Base-by-base conservation (phyloP, 2,329 filamentous ascomycete species). In the Metarhizium sp. region DNA sequence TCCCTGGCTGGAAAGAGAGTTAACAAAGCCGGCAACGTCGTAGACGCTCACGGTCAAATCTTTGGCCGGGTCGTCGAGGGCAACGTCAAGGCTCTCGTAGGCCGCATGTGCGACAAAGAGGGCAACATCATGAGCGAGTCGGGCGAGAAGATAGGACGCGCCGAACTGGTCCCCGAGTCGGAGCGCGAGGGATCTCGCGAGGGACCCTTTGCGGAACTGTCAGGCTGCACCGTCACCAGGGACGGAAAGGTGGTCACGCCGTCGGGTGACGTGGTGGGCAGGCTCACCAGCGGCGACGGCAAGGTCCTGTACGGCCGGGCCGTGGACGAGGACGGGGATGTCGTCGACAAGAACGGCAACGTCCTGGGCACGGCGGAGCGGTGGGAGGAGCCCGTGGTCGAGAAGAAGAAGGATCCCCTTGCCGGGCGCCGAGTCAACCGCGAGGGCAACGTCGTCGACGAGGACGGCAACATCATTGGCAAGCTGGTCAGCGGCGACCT, bases 301-400 rank as follows among this genome's bases (percentile, higher is more conserved):
- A 90, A 90, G 77, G 75, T 77, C 52, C 78, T 95, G 1, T 81
- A 85, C 42, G 90, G 90, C 16, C 86, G 88, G 50, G 64, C 76
- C 8, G 89, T 94, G 18, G 90, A 94, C 56, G 85, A 90, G 59
- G 89, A 95, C 59, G 90, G 90, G 42, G 89, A 94, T 56, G 84
- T 95, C 36, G 77, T 88, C 55, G 90, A 94, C 74, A 85, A 84
- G 68, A 91, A 90, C 65, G 81, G 81, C 36, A 84, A 84, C 59
- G 66, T 73, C 1, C 67, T 84, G 2, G 81, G 79, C 32, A 77
- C 79, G 58, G 80, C 81, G 1, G 81, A 84, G 67, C 74, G 81
- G 20, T 84, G 79, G 79, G 77, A 81, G 61, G 78, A 81, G 64
- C 72, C 74, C 11, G 76, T 75, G 62, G 83, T 73, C 4, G 72